Evolutionary conservation across 352 stramenopile species (phyloP).

Genomic region (Pythium rhizo-oryzae): DNA sequence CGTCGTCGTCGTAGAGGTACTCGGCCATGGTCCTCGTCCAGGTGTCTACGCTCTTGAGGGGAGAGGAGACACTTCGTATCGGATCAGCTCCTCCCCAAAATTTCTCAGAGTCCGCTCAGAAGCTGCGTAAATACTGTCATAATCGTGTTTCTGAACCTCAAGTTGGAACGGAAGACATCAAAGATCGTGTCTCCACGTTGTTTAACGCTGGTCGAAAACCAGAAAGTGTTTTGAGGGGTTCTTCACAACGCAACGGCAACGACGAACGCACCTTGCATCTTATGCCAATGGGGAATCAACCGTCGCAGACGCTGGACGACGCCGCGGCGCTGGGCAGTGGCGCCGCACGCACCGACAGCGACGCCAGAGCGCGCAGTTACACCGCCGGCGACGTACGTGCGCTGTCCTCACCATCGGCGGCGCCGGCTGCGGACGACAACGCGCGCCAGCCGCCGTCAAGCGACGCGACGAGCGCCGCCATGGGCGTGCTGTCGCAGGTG

Average conservation of each 20-base stretch:
- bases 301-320: conserved; percentile 23
- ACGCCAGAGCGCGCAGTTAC: conserved; percentile 9
- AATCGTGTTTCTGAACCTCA: too few relatives aligned
- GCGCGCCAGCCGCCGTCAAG: too few relatives aligned
- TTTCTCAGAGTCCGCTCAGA: conserved; percentile 27
- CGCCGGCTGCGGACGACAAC: not conserved
- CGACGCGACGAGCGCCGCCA: conserved; percentile 8
- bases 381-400: conserved; percentile 6
- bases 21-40: conserved; percentile 18
- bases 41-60: not conserved
- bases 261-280: not conserved
- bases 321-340: not conserved
- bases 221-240: not conserved
- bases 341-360: not conserved
- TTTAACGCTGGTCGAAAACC: too few relatives aligned
- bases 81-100: too few relatives aligned
- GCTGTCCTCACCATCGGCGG: not conserved
- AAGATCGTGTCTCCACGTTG: not conserved
- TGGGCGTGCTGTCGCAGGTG: conserved; percentile 28
- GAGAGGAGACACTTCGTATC: too few relatives aligned
- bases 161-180: too few relatives aligned
- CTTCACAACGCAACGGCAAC: conserved; percentile 7
- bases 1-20: conserved; percentile 23
- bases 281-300: conserved; percentile 37
- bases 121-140: conserved; percentile 8